Percentiles rank a stretch among this genome's conserved stretches.
Conservation (phyloP, 176 grass and related monocot genomes). For the Miscanthus lutarioriparius region DNA sequence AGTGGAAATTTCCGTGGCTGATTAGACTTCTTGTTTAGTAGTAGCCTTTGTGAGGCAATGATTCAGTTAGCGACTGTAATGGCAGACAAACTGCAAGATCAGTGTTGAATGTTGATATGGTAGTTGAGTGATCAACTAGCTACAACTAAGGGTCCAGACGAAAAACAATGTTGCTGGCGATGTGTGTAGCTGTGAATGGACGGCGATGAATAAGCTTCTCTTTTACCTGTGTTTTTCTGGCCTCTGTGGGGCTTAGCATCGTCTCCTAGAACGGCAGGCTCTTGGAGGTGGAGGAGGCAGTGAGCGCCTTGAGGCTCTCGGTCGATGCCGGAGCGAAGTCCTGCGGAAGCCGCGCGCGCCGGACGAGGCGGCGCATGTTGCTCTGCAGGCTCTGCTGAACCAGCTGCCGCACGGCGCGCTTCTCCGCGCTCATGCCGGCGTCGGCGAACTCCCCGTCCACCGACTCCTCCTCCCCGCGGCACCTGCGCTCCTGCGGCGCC, state of each 20-base stretch:
- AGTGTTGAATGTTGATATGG: neutral
- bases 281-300: conserved; percentile 74
- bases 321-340: conserved; percentile 62
- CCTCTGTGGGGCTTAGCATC: neutral
- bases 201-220: neutral
- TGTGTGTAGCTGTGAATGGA: neutral
- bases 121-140: neutral
- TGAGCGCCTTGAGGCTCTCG: conserved; percentile 54
- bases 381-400: conserved; percentile 95
- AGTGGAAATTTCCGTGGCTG: neutral
- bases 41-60: neutral
- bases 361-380: conserved; percentile 86
- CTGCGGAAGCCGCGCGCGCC: conserved; percentile 69
- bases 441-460: conserved; percentile 15
- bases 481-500: conserved; percentile 55
- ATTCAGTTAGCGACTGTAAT: neutral
- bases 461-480: neutral
- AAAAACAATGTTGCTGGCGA: neutral
- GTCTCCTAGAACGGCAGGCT: conserved; percentile 82
- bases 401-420: conserved; percentile 75
- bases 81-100: conserved; percentile 30
- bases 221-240: conserved; percentile 28
- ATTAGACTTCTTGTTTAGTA: conserved; percentile 7
- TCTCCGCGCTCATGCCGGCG: conserved; percentile 72
- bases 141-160: neutral